Base-by-base conservation (phyloP, 2,329 filamentous ascomycete genomes). In the Fusarium decemcellulare region DNA sequence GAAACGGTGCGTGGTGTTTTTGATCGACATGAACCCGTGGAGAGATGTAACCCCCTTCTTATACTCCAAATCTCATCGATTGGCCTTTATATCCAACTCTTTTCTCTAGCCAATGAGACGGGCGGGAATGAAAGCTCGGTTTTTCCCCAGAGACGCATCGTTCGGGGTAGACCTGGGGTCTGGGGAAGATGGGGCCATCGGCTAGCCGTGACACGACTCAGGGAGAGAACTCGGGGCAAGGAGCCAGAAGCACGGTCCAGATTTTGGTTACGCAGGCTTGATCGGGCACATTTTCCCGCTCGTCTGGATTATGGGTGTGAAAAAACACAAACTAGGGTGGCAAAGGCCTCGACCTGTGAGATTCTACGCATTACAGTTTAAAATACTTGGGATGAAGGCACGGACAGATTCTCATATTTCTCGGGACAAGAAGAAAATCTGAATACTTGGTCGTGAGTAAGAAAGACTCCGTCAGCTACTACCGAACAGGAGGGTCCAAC, bases 101-200 rank as follows among this genome's bases (percentile, higher is more conserved):
- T 30, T 14, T 1, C 30, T 9, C 2, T 30, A 50, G 2, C 47
- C 16, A 50, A 50, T 50, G 8, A 27, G 0, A 50, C 9, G 0
- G 4, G 5, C 30, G 34, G 47, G 47, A 50, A 34, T 40, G 15
- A 23, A 11, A 12, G 15, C 10, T 32, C 46, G 37, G 15, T 37
- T 29, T 16, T 42, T 36, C 46, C 56, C 48, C 48, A 14, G 48
- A 39, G 34, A n/a, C 10, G 46, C 18, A 12, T 16, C 29, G 30
- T 37, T 39, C 37, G 27, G 34, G 56, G 56, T 34, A 52, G 29
- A 43, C 36, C 46, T 59, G 56, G 55, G 55, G 55, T 59, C 55
- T 16, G 55, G 56, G 56, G 56, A 59, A 42, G n/a, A 40, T 58
- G 43, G 55, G 27, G 55, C 43, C 55, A 32, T 39, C 44, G 39